A percentile compares a stretch with the other conserved stretches of the same genome.
These are phyloP conservation scores for Castanospermum australe DNA, from an alignment of 306 rosid genomes.

Conservation along the genomic window DNA sequence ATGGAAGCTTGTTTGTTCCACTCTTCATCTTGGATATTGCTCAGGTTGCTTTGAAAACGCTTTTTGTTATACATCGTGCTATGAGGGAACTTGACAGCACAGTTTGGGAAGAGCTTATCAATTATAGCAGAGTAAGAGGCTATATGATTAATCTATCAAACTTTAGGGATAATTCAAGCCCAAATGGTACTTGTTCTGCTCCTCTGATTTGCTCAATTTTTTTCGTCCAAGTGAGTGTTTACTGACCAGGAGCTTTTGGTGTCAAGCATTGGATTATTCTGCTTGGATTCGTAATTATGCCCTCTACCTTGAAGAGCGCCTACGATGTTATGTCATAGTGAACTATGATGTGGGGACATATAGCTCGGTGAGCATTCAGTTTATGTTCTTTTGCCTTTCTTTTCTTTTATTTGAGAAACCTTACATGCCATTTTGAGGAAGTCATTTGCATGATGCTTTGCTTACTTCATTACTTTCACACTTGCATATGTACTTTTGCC, in stretches of 20 bases:
- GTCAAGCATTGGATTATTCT: conserved; percentile 67
- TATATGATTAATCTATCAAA: conserved; percentile 67
- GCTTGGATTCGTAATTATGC: conserved; percentile 76
- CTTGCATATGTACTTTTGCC: background rate
- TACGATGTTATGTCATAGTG: conserved; percentile 59
- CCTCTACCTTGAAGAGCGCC: conserved; percentile 77
- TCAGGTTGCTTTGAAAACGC: conserved; percentile 79
- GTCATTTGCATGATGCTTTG: background rate
- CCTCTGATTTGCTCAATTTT: background rate
- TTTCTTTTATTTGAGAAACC: background rate
- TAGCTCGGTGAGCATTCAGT: conserved; percentile 50
- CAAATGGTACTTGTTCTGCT: conserved; percentile 52
- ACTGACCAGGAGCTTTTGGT: conserved; percentile 5
- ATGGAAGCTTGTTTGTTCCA: background rate
- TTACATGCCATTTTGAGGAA: background rate
- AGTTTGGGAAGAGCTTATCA: conserved; percentile 66
- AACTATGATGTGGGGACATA: conserved; percentile 67
- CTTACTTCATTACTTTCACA: background rate
- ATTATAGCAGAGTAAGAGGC: conserved; percentile 52
- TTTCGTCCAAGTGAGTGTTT: background rate
- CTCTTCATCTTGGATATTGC: background rate
- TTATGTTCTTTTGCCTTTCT: background rate
- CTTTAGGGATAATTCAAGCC: conserved; percentile 59
- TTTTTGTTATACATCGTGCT: conserved; percentile 80
- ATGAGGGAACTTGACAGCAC: conserved; percentile 88